A percentile compares a stretch with the other conserved stretches of the same genome.
Evolutionary conservation across 2,329 filamentous ascomycete genomes (phyloP).

Genomic region (Graphilbum fragrans): DNA sequence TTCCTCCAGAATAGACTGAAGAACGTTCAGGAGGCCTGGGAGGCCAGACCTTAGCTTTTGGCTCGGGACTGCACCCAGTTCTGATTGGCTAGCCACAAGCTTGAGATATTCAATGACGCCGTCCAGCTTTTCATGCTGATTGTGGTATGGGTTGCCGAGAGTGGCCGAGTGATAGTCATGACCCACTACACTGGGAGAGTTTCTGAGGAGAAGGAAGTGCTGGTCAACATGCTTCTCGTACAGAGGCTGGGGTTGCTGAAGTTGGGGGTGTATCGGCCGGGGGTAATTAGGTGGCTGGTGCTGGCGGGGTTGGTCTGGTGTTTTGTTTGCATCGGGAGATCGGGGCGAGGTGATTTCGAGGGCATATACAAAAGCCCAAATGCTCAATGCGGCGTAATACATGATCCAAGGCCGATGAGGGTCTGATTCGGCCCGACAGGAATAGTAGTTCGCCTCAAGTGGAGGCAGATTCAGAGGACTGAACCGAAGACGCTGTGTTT

Average conservation of each 20-base stretch:
- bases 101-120: constrained; percentile 33
- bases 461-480: constrained; percentile 20
- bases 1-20: constrained; percentile 29
- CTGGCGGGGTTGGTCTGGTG: no score
- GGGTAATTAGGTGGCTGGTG: no score
- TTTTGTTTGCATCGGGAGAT: no score
- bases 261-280: no score
- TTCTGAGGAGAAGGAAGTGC: no score
- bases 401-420: constrained; percentile 84
- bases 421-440: constrained; percentile 64
- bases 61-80: constrained; percentile 56
- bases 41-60: constrained; percentile 49
- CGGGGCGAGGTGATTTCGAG: no score
- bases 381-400: constrained; percentile 74
- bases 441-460: no score
- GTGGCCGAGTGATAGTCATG: no score
- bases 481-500: constrained; percentile 18
- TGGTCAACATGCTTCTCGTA: no score
- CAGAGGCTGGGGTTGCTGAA: no score
- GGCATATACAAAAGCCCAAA: constrained; percentile 80
- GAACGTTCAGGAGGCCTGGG: constrained; percentile 30
- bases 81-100: constrained; percentile 56
- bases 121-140: constrained; percentile 14
- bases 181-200: not conserved
- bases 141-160: no score